Conservation (phyloP, 345 rosid genomes). For the Cochlearia excelsa region DNA sequence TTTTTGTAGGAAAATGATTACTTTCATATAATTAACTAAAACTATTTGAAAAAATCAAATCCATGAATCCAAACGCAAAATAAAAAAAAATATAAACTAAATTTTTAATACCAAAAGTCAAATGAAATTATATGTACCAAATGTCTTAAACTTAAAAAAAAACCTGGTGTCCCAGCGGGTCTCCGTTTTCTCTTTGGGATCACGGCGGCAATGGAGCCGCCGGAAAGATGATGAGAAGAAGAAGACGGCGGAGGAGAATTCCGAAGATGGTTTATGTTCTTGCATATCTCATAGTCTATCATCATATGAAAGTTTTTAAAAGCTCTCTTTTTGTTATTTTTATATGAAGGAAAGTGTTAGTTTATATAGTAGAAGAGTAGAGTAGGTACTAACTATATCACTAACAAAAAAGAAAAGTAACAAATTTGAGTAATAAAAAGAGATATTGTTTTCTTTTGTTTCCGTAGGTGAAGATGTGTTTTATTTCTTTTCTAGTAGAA, state of each 20-base stretch:
- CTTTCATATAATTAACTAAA: neutral
- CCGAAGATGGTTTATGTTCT: constrained; percentile 29
- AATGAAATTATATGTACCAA: too few species aligned
- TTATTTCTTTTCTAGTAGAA: too few species aligned
- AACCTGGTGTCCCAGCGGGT: constrained; percentile 98
- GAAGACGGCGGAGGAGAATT: constrained; percentile 36
- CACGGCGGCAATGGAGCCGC: constrained; percentile 23
- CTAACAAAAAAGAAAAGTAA: constrained; percentile 33
- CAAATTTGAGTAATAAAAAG: constrained; percentile 37
- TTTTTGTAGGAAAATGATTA: neutral
- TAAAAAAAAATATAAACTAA: too few species aligned
- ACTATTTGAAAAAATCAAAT: neutral
- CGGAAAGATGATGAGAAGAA: constrained; percentile 36
- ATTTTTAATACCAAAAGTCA: too few species aligned
- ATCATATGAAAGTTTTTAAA: constrained; percentile 31
- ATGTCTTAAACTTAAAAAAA: too few species aligned
- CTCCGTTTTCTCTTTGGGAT: constrained; percentile 67
- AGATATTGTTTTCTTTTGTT: too few species aligned
- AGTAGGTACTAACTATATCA: constrained; percentile 22
- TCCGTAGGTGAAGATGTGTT: too few species aligned
- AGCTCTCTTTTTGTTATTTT: constrained; percentile 18
- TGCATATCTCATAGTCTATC: constrained; percentile 37
- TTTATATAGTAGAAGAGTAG: constrained; percentile 24
- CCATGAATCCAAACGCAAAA: too few species aligned
- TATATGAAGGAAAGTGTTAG: constrained; percentile 13